phyloP scores from a whole-genome alignment of 306 rosid species.

The Neltuma alba region DNA sequence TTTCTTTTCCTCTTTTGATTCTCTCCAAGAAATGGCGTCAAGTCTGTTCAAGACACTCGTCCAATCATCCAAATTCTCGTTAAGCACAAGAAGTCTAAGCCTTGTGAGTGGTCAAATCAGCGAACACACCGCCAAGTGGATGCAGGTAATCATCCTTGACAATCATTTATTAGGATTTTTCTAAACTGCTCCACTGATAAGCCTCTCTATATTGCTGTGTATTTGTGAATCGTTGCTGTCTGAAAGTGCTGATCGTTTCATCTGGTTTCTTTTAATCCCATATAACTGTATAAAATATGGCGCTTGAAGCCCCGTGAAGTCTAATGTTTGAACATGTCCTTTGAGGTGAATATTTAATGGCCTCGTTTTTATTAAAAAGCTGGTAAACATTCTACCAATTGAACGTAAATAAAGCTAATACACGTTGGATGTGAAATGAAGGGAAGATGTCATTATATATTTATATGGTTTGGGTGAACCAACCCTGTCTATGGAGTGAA shows the following conservation, averaged over 20 bases:
- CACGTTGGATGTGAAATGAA: neutral
- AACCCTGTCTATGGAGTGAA: neutral
- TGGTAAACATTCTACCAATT: neutral
- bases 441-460: neutral
- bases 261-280: neutral
- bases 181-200: neutral
- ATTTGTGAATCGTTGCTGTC: neutral
- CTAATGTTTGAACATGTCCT: neutral
- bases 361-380: neutral
- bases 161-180: neutral
- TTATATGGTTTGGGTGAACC: neutral
- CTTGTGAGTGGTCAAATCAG: constrained; percentile 59
- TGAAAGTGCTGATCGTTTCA: constrained; percentile 2
- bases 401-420: neutral
- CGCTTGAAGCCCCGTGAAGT: neutral
- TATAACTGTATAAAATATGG: neutral
- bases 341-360: neutral
- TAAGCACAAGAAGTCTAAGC: constrained; percentile 55
- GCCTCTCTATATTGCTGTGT: neutral
- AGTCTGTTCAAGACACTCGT: constrained; percentile 65
- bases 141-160: constrained; percentile 58
- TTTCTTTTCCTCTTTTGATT: constrained; percentile 10
- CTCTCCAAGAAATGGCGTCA: constrained; percentile 64
- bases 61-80: constrained; percentile 50
- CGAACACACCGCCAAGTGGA: constrained; percentile 83